phyloP scores from a whole-genome alignment of 768 basidiomycete species.

The Scleroderma citrinum region DNA sequence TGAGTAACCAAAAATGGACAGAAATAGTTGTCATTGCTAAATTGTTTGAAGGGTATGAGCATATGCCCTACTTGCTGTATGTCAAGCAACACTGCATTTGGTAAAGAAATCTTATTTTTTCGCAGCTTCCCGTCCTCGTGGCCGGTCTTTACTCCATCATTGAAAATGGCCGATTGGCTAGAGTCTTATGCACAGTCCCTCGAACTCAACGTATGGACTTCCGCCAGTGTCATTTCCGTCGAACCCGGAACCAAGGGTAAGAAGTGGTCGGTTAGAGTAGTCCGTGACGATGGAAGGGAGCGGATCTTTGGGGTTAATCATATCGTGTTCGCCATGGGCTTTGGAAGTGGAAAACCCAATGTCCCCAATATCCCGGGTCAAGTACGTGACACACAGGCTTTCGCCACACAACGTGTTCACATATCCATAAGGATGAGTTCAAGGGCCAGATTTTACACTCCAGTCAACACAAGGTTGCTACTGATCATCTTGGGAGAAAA shows the following conservation, averaged over 20 bases:
- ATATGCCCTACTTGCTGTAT: slow-evolving; percentile 51
- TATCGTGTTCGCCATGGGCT: slow-evolving; percentile 48
- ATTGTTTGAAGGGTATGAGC: slow-evolving; percentile 39
- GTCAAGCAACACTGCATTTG: slow-evolving; percentile 10
- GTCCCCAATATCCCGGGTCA: slow-evolving; percentile 41
- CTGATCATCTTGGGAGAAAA: slow-evolving; percentile 53
- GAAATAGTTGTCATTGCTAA: background rate
- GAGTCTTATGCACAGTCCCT: slow-evolving; percentile 49
- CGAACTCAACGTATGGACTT: slow-evolving; percentile 56
- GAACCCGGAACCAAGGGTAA: slow-evolving; percentile 30
- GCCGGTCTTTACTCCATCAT: slow-evolving; percentile 43
- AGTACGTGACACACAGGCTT: slow-evolving; percentile 17
- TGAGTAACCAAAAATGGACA: slow-evolving; percentile 18
- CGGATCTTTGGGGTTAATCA: slow-evolving; percentile 37
- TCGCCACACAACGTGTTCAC: background rate
- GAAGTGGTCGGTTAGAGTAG: slow-evolving; percentile 37
- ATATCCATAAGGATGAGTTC: slow-evolving; percentile 36
- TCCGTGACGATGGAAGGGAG: slow-evolving; percentile 21
- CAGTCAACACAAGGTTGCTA: slow-evolving; percentile 39
- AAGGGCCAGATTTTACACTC: slow-evolving; percentile 53
- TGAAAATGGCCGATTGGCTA: slow-evolving; percentile 55
- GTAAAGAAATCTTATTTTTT: background rate
- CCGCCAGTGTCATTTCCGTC: slow-evolving; percentile 29
- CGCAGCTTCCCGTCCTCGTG: slow-evolving; percentile 42
- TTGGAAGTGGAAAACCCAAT: slow-evolving; percentile 24